These are phyloP conservation scores for Amylostereum chailletii DNA, from an alignment of 1,284 basidiomycete genomes.

Conservation along the genomic window DNA sequence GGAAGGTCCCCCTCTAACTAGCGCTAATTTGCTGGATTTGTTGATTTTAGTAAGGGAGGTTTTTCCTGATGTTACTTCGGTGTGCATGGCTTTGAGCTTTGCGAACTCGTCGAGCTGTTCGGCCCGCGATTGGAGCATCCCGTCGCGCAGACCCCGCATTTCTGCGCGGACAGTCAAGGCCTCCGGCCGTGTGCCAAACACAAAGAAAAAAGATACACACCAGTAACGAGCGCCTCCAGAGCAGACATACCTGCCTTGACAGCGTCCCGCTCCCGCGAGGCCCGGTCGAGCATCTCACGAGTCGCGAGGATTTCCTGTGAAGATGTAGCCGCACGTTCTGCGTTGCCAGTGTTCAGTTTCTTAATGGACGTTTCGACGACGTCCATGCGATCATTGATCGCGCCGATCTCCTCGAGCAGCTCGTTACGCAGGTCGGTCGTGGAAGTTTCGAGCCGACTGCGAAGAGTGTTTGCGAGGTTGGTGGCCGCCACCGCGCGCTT, in stretches of 20 bases:
- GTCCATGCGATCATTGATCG: slow-evolving; percentile 1
- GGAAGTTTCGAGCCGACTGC: slow-evolving; percentile 7
- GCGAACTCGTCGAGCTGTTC: slow-evolving; percentile 16
- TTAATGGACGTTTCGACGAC: not conserved
- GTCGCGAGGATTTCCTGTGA: not conserved
- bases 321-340: not conserved
- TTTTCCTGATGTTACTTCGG: no score
- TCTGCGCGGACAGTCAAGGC: slow-evolving; percentile 15
- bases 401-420: slow-evolving; percentile 14
- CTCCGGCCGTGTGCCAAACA: not conserved
- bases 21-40: no score
- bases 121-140: slow-evolving; percentile 14
- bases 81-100: no score
- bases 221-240: slow-evolving; percentile 20
- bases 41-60: no score
- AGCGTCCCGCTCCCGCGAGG: slow-evolving; percentile 3
- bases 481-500: slow-evolving; percentile 15
- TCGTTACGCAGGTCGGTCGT: slow-evolving; percentile 12
- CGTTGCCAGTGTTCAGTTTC: not conserved
- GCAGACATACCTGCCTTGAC: slow-evolving; percentile 15
- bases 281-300: not conserved
- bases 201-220: slow-evolving; percentile 14
- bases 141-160: slow-evolving; percentile 23
- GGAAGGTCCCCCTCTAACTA: no score
- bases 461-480: slow-evolving; percentile 5